A percentile compares a stretch with the other conserved stretches of the same genome.
These are phyloP conservation scores for Vaccinium darrowii DNA, from an alignment of 148 eudicot species.

Conservation along the genomic window DNA sequence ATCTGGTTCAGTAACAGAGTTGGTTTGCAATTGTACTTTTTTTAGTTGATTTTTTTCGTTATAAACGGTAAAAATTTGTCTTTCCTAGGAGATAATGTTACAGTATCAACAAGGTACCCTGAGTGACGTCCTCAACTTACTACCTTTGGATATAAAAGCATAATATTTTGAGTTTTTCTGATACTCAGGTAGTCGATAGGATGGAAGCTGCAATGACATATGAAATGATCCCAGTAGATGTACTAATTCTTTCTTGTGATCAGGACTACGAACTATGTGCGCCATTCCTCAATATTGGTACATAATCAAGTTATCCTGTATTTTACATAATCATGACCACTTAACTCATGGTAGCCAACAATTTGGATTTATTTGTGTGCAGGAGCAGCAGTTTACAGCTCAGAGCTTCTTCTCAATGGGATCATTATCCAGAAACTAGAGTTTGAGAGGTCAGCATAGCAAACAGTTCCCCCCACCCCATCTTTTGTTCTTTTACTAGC, in stretches of 20 bases:
- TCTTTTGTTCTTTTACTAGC: too few relatives aligned
- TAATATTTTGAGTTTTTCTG: constrained; percentile 14
- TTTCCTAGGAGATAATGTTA: not conserved
- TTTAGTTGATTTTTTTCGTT: not conserved
- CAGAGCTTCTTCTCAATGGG: constrained; percentile 72
- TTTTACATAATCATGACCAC: not conserved
- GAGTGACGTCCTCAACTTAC: not conserved
- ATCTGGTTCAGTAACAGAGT: not conserved
- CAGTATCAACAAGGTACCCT: not conserved
- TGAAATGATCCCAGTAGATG: constrained; percentile 27
- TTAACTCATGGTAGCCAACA: not conserved
- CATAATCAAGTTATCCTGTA: constrained; percentile 6
- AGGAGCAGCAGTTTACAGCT: constrained; percentile 51
- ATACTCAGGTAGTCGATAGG: constrained; percentile 37
- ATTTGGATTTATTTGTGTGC: constrained; percentile 18
- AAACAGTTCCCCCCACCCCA: too few relatives aligned
- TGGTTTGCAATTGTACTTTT: not conserved
- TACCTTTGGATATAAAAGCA: not conserved
- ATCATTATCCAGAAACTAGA: constrained; percentile 67
- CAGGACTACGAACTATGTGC: constrained; percentile 53
- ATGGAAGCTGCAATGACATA: constrained; percentile 19
- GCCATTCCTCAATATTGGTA: constrained; percentile 58
- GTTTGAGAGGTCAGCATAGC: constrained; percentile 48
- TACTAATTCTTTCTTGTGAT: constrained; percentile 59
- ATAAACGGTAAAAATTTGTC: not conserved